These are phyloP conservation scores for Botrytis fabae DNA, from an alignment of 2,329 filamentous ascomycete genomes.

Conservation along the genomic window DNA sequence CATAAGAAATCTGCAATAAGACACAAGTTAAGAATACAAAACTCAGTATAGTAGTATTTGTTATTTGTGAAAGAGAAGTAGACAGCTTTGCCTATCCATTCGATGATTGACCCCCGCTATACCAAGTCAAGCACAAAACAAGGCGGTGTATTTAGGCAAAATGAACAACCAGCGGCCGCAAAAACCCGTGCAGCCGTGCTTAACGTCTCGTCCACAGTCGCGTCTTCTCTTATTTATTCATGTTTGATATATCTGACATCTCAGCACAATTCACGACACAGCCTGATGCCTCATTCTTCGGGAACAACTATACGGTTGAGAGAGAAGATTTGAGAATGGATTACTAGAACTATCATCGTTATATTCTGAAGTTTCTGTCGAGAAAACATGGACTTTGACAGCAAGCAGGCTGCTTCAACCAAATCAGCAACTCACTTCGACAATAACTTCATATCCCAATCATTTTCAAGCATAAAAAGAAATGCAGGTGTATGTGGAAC, in stretches of 20 bases:
- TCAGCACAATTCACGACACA: not conserved
- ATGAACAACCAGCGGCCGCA: not conserved
- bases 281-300: not conserved
- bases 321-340: not conserved
- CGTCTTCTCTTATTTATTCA: not conserved
- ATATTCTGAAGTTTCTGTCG: not conserved
- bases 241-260: not conserved
- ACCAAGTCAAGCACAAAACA: not conserved
- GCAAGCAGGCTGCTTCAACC: constrained; percentile 1
- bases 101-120: constrained; percentile 17
- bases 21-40: constrained; percentile 7
- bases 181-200: constrained; percentile 1
- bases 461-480: constrained; percentile 1
- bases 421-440: constrained; percentile 8
- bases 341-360: not conserved
- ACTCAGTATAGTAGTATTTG: not conserved
- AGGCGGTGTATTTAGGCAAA: constrained; percentile 4
- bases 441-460: not conserved
- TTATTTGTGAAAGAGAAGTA: constrained; percentile 19
- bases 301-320: not conserved
- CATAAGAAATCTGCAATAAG: constrained; percentile 56
- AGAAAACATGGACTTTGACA: constrained; percentile 9
- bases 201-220: not conserved
- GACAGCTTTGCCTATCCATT: constrained; percentile 19
- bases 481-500: constrained; percentile 24